Conservation (phyloP, 208 protist genomes). For the Crithidia sp. region DNA sequence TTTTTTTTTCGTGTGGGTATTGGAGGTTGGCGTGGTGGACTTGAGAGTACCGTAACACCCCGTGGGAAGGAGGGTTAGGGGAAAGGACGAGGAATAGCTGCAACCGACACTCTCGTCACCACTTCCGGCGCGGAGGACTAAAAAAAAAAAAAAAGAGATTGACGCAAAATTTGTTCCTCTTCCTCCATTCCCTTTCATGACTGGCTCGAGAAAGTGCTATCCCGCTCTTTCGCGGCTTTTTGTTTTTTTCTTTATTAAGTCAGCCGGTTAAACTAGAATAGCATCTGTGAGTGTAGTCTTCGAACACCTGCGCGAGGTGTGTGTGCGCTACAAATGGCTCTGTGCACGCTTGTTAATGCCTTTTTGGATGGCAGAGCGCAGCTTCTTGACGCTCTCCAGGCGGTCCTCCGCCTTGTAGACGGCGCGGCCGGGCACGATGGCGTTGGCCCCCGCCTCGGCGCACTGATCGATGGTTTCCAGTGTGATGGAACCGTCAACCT, state of each 20-base stretch:
- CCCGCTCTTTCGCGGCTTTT: neutral
- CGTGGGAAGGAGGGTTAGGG: too few species aligned
- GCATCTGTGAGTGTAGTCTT: too few species aligned
- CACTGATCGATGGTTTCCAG: slow-evolving; percentile 92
- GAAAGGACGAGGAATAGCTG: too few species aligned
- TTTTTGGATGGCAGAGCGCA: slow-evolving; percentile 48
- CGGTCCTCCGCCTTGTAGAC: slow-evolving; percentile 89
- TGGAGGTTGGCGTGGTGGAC: too few species aligned
- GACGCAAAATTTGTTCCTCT: too few species aligned
- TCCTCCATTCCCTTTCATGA: too few species aligned
- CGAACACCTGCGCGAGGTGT: neutral
- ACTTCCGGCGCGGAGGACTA: neutral
- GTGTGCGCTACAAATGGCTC: slow-evolving; percentile 15
- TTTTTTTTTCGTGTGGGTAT: neutral
- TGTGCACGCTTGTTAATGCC: slow-evolving; percentile 19
- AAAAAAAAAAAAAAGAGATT: slow-evolving; percentile 3
- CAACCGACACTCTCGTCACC: too few species aligned
- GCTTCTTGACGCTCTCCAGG: slow-evolving; percentile 38
- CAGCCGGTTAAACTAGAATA: too few species aligned
- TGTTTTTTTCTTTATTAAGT: too few species aligned
- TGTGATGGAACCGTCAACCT: slow-evolving; percentile 98
- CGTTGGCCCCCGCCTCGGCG: slow-evolving; percentile 96
- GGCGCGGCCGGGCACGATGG: slow-evolving; percentile 97
- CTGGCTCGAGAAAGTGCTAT: neutral
- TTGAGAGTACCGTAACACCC: too few species aligned